These are phyloP conservation scores for Psilocybe cyanescens DNA, from an alignment of 768 basidiomycete species.

Conservation along the genomic window DNA sequence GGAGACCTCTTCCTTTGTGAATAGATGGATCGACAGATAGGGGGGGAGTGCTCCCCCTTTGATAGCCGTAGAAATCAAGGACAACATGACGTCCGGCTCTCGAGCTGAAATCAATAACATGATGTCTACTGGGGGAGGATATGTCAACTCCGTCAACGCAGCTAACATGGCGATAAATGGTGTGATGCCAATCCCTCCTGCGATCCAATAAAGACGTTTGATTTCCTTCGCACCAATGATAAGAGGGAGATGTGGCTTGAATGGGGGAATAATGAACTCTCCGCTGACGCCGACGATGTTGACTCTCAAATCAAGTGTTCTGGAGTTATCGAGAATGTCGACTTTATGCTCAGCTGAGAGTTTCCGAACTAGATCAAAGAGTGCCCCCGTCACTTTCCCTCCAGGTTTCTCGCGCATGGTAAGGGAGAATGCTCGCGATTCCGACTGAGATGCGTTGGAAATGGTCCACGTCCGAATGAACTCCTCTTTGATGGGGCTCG, in stretches of 20 bases:
- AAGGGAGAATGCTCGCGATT: conserved; percentile 31
- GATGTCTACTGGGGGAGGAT: conserved; percentile 36
- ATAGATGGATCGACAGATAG: conserved; percentile 42
- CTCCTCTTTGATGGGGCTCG: conserved; percentile 48
- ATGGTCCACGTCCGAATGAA: conserved; percentile 70
- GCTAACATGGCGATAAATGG: conserved; percentile 62
- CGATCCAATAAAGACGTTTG: conserved; percentile 52
- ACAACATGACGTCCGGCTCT: conserved; percentile 55
- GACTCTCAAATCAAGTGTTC: conserved; percentile 41
- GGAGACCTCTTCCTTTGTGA: conserved; percentile 28
- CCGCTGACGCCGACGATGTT: conserved; percentile 58
- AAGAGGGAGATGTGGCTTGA: neutral
- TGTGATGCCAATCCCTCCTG: conserved; percentile 68
- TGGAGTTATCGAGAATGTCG: conserved; percentile 43
- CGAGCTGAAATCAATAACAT: conserved; percentile 52
- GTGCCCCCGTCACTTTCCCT: conserved; percentile 55
- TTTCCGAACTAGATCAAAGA: conserved; percentile 55
- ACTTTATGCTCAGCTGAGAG: conserved; percentile 37
- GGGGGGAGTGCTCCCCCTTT: conserved; percentile 13
- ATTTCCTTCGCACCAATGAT: neutral
- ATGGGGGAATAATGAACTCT: conserved; percentile 42
- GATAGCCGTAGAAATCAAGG: conserved; percentile 39
- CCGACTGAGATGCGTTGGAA: conserved; percentile 32
- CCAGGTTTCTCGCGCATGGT: conserved; percentile 60
- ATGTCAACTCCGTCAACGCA: conserved; percentile 15